A percentile compares a stretch with the other conserved stretches of the same genome.
phyloP scores from a whole-genome alignment of 106 monocot species.

The Iris macrosiphon region DNA sequence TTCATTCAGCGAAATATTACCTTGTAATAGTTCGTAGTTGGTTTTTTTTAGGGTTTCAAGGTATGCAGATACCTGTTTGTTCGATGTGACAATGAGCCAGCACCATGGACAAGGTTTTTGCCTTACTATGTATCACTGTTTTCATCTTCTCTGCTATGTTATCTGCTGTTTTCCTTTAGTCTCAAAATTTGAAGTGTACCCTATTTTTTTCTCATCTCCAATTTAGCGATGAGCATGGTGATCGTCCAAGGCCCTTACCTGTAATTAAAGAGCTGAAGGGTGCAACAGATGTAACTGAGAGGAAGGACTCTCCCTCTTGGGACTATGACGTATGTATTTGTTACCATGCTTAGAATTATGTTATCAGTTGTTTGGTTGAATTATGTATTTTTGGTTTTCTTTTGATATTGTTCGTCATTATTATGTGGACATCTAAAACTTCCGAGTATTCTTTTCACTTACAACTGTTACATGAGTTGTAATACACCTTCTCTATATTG shows the following conservation, averaged over 20 bases:
- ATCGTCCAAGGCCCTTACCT: slow-evolving; percentile 82
- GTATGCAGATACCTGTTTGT: slow-evolving; percentile 94
- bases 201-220: slow-evolving; percentile 11
- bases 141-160: not conserved
- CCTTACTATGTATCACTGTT: no score
- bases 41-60: slow-evolving; percentile 56
- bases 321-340: slow-evolving; percentile 62
- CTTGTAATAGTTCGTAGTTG: no score
- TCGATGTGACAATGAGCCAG: slow-evolving; percentile 93
- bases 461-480: not conserved
- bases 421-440: not conserved
- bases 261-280: slow-evolving; percentile 60
- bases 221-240: slow-evolving; percentile 86
- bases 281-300: slow-evolving; percentile 67
- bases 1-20: no score
- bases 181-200: not conserved
- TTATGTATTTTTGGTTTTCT: no score
- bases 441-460: not conserved
- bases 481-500: not conserved
- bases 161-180: not conserved
- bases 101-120: slow-evolving; percentile 91
- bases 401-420: no score
- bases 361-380: not conserved
- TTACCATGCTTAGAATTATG: not conserved
- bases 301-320: slow-evolving; percentile 77